Evolutionary conservation across 306 rosid genomes (phyloP).

Genomic region (Geum urbanum): DNA sequence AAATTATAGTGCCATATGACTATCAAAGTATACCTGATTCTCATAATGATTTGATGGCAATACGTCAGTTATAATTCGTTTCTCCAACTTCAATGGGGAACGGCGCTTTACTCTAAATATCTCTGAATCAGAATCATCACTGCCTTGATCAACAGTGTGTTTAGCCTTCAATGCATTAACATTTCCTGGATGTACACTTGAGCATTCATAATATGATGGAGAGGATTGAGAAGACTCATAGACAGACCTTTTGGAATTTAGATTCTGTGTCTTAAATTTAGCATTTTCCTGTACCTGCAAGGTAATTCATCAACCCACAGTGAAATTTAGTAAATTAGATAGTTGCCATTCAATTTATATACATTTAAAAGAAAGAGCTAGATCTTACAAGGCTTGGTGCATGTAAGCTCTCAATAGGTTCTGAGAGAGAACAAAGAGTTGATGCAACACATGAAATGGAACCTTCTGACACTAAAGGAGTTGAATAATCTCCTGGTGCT

Average conservation of each 20-base stretch:
- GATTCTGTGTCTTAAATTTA: constrained; percentile 23
- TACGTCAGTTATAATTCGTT: constrained; percentile 38
- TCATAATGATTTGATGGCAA: constrained; percentile 40
- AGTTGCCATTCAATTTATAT: neutral
- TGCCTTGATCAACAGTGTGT: constrained; percentile 42
- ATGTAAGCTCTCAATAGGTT: constrained; percentile 36
- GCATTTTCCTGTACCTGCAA: constrained; percentile 49
- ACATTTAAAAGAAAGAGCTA: constrained; percentile 17
- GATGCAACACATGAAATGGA: constrained; percentile 55
- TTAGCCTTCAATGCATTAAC: constrained; percentile 31
- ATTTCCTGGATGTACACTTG: constrained; percentile 31
- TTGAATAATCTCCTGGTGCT: constrained; percentile 30
- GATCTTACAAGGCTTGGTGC: constrained; percentile 49
- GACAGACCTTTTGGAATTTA: constrained; percentile 37
- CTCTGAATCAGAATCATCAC: constrained; percentile 80
- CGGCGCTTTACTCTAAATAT: constrained; percentile 93
- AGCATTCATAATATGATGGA: constrained; percentile 35
- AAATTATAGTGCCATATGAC: neutral
- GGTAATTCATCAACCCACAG: neutral
- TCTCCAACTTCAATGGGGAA: constrained; percentile 66
- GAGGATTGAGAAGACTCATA: constrained; percentile 48
- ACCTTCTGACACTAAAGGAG: constrained; percentile 42
- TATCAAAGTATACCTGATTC: constrained; percentile 54
- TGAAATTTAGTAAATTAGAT: constrained; percentile 25
- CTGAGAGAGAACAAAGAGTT: constrained; percentile 46